These are phyloP conservation scores for Ceratobasidium sp. DNA, from an alignment of 1,284 basidiomycete species.

Conservation along the genomic window DNA sequence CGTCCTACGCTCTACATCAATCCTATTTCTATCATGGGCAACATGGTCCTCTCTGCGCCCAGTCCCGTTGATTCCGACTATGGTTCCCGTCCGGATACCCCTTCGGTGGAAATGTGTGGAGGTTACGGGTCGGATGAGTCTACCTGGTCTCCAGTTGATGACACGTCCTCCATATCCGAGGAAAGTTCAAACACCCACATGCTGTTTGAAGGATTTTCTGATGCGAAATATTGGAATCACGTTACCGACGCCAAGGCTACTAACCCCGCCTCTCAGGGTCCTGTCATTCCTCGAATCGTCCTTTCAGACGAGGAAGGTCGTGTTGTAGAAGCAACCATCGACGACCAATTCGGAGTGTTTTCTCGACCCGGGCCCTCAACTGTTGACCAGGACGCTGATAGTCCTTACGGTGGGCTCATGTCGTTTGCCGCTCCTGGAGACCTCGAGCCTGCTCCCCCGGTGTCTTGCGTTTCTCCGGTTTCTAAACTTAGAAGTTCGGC, in stretches of 20 bases:
- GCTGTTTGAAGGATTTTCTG: not conserved
- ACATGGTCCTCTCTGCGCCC: constrained; percentile 6
- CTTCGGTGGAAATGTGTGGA: constrained; percentile 1
- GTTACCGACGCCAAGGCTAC: constrained; percentile 23
- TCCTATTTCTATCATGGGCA: no score
- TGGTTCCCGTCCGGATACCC: constrained; percentile 27
- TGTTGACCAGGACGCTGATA: not conserved
- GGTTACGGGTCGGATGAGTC: not conserved
- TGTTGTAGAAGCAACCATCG: constrained; percentile 6
- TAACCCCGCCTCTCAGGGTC: constrained; percentile 15
- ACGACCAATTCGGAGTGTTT: not conserved
- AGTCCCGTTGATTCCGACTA: constrained; percentile 36
- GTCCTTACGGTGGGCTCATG: constrained; percentile 27
- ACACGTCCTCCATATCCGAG: not conserved
- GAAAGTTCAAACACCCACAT: not conserved
- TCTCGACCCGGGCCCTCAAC: not conserved
- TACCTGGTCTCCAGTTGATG: constrained; percentile 7
- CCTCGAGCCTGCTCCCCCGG: not conserved
- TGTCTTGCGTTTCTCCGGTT: not conserved
- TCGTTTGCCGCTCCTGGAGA: not conserved
- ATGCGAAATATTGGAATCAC: constrained; percentile 3
- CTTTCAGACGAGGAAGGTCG: constrained; percentile 23
- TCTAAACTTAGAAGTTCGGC: not conserved
- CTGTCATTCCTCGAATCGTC: constrained; percentile 21
- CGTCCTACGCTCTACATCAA: constrained; percentile 20